Conservation (phyloP, 179 eudicot genomes). For the Carnegiea gigantea region DNA sequence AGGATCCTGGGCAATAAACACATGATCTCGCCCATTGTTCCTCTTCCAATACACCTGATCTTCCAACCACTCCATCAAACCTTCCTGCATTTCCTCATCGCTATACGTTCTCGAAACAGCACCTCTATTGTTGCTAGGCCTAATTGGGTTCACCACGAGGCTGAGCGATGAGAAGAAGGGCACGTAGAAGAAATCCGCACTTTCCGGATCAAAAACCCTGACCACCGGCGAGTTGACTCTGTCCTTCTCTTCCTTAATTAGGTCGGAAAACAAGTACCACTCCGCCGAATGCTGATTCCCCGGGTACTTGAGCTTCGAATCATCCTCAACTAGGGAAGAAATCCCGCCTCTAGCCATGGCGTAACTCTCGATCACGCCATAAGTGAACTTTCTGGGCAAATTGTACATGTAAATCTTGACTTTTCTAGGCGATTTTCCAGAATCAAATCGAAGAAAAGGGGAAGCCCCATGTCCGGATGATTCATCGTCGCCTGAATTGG, state of each 20-base stretch:
- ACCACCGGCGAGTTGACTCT: constrained; percentile 39
- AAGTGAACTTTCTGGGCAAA: constrained; percentile 69
- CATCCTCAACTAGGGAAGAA: constrained; percentile 29
- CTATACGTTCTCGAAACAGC: constrained; percentile 31
- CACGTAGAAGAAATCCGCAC: constrained; percentile 86
- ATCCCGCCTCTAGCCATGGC: constrained; percentile 49
- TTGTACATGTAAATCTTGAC: constrained; percentile 72
- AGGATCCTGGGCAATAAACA: constrained; percentile 89
- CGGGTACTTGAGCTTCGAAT: constrained; percentile 55
- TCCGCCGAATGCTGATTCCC: constrained; percentile 92
- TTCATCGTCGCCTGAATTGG: constrained; percentile 1
- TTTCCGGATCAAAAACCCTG: constrained; percentile 72
- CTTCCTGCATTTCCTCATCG: constrained; percentile 88
- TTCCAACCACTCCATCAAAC: constrained; percentile 80
- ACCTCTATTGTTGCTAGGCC: constrained; percentile 23
- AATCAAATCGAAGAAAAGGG: constrained; percentile 2
- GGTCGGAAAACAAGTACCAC: constrained; percentile 72
- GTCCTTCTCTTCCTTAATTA: constrained; percentile 32
- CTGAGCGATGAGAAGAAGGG: constrained; percentile 94
- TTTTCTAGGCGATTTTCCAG: neutral
- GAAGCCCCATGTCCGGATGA: neutral
- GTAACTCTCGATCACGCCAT: constrained; percentile 87
- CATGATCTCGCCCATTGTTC: constrained; percentile 96
- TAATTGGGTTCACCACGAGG: constrained; percentile 62
- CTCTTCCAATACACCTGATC: constrained; percentile 74